Evolutionary conservation across 129 eudicot species (phyloP).

Genomic region (Smallanthus sonchifolius): DNA sequence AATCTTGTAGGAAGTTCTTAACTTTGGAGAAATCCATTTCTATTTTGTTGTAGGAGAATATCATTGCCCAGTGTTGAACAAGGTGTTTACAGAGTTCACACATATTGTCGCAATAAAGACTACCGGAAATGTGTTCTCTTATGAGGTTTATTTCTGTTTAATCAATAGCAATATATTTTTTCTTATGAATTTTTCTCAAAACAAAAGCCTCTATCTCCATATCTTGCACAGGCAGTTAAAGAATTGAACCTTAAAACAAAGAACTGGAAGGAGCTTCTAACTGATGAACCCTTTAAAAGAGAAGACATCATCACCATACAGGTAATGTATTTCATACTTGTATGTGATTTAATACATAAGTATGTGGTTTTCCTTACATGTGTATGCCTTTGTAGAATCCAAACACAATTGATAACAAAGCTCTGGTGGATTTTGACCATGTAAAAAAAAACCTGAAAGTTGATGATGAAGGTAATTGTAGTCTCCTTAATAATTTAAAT

Average conservation of each 20-base stretch:
- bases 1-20: neutral
- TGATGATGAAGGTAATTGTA: slow-evolving; percentile 79
- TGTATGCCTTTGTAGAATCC: slow-evolving; percentile 60
- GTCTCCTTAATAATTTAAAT: neutral
- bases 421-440: slow-evolving; percentile 83
- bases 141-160: slow-evolving; percentile 48
- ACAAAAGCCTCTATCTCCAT: neutral
- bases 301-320: slow-evolving; percentile 90
- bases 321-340: slow-evolving; percentile 32
- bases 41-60: slow-evolving; percentile 64
- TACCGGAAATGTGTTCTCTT: slow-evolving; percentile 96
- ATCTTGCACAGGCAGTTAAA: slow-evolving; percentile 63
- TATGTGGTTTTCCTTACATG: neutral
- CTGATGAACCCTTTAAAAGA: slow-evolving; percentile 84
- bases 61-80: slow-evolving; percentile 94
- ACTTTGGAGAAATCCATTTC: neutral
- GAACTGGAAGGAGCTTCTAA: slow-evolving; percentile 98
- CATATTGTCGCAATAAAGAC: slow-evolving; percentile 94
- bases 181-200: neutral
- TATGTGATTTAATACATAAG: neutral
- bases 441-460: slow-evolving; percentile 77
- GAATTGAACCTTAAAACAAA: slow-evolving; percentile 90
- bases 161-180: neutral
- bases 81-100: slow-evolving; percentile 95
- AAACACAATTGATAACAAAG: slow-evolving; percentile 72